Evolutionary conservation across 164 flowering plant species (phyloP), one percentile per base, ranked within the genome.

Genomic region (Piper longum): DNA sequence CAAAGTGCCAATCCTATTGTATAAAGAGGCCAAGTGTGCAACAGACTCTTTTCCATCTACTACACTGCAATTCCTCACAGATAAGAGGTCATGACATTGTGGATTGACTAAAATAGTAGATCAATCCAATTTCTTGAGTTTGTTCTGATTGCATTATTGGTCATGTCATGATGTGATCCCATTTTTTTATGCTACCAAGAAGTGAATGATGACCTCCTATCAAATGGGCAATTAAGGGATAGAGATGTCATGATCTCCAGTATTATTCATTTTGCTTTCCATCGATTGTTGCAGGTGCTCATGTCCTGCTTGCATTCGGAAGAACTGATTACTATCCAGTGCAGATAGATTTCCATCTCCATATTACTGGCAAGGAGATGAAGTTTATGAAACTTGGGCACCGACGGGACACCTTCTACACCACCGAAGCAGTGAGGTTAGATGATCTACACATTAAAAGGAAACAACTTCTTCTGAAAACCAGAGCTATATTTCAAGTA

Each of bases 341-440:
- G 41, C 66, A 52, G 59, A 60, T 48, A 61, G 14, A 26, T 26
- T 26, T 26, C 36, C 36, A 5, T 60, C 13, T 4, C 16, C 52
- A 19, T 55, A 36, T 36, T 26, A 18, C 18, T 67, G 70, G 54
- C 51, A 42, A 54, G 79, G 79, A 67, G 67, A 93, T 93, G 99
- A 93, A 93, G 92, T 93, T 85, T 63, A 93, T 93, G 99, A 88
- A 93, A 71, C 87, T 93, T 61, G 99, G 99, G 65, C 87, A 89
- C 70, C 83, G 95, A 59, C 95, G 97, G 4, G 99, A 93, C 68
- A 87, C 96, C 64, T 93, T 93, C 80, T 80, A 81, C 71, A 84
- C 93, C 26, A 64, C 83, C 9, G 96, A 88, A 56, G 82, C 87
- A 66, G 88, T 88, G 41, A 93, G 99, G 98, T 90, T 73, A 67